Percentiles rank a stretch among this genome's conserved stretches.
phyloP scores from a whole-genome alignment of 208 protist species.

The Leishmania tropica region DNA sequence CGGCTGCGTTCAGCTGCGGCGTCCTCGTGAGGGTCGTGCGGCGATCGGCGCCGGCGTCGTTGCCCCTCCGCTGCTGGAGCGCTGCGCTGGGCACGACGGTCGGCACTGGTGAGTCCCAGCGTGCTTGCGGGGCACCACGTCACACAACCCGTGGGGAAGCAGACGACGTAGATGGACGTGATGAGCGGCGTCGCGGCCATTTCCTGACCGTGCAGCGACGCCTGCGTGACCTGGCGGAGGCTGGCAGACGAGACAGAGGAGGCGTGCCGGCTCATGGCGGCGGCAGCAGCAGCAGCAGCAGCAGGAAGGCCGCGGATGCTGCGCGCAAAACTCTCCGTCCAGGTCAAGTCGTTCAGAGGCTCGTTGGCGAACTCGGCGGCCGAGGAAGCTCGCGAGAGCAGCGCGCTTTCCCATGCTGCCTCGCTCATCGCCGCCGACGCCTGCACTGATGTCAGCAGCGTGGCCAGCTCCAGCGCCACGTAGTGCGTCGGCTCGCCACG shows the following conservation, averaged over 20 bases:
- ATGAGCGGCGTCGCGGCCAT: slow-evolving; percentile 7
- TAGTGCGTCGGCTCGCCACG: slow-evolving; percentile 15
- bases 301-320: slow-evolving; percentile 8
- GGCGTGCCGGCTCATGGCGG: neutral
- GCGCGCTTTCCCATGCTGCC: slow-evolving; percentile 12
- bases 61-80: neutral
- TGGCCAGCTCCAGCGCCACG: slow-evolving; percentile 24
- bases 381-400: neutral
- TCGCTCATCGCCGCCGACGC: slow-evolving; percentile 1
- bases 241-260: neutral
- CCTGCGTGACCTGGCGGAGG: neutral
- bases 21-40: neutral
- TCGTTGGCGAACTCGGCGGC: slow-evolving; percentile 7
- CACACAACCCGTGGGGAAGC: slow-evolving; percentile 38
- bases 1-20: neutral
- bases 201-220: neutral
- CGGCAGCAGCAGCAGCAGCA: neutral
- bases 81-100: neutral
- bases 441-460: slow-evolving; percentile 18
- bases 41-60: neutral
- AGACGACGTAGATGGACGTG: slow-evolving; percentile 36
- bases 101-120: slow-evolving; percentile 15
- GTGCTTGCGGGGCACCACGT: slow-evolving; percentile 52
- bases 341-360: slow-evolving; percentile 18
- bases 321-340: slow-evolving; percentile 4